Base-by-base conservation (phyloP, 257 asterid species). In the Nicotiana undulata region DNA sequence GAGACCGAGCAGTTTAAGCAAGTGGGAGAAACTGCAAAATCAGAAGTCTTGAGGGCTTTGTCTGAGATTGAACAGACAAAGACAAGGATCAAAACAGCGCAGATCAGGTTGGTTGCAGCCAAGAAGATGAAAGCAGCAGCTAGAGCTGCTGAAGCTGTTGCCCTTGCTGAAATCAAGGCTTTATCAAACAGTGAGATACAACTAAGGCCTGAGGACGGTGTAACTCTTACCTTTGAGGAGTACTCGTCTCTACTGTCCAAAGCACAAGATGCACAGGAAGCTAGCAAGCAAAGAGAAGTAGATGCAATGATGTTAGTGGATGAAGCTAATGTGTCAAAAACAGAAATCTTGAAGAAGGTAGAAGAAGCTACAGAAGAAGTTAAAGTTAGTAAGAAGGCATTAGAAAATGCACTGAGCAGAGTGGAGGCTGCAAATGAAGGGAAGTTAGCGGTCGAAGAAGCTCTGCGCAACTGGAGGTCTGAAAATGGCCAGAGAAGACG, bases 121-220 rank as follows among this genome's bases (percentile, higher is more conserved):
- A 94, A 81, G 83, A 96, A 85, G 82, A 94, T 94, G 97, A 93
- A 95, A 87, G 93, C 86, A 81, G 99, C 99, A 0, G 97, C 99
- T 9, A 87, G 87, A 77, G 97, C 97, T 46, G 83, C 97, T 9
- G 98, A 96, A 88, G 96, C 97, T 24, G 89, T 89, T 61, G 96
- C 96, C 24, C 89, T 89, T 22, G 95, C 97, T 2, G 98, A 96
- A 82, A 93, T 92, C 79, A 91, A 89, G 86, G 94, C 94, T 3
- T 17, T 95, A 15, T 86, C 93, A 6, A 86, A 81, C 3, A 40
- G 79, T 12, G 89, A 82, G 75, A 82, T 82, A 26, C 77, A 34
- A 52, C 74, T 60, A 51, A 84, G 87, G 20, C 76, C 88, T 1
- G 94, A 89, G 28, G 76, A 64, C 29, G 83, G 82, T 4, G 87